Base-by-base conservation (phyloP, 805 yeast genomes). In the Metschnikowia cerradonensis region DNA sequence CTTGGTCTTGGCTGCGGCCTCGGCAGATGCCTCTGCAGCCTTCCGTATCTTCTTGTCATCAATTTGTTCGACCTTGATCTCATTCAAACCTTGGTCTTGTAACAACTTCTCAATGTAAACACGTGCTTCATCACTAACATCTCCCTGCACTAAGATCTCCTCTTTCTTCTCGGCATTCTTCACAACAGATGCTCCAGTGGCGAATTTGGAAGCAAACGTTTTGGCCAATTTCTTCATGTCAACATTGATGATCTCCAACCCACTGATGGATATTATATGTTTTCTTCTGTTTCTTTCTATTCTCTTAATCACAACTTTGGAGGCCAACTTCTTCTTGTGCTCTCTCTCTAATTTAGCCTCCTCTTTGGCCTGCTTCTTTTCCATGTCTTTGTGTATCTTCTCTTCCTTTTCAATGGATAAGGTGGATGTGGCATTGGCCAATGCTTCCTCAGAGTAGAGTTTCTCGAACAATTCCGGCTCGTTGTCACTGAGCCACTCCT, bases 111-210 rank as follows among this genome's bases (percentile, higher is more conserved):
- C 80, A 54, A 91, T 80, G 60, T 86, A 87, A 5, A 73, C 86
- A 64, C 88, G 95, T 30, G 90, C 94, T 61, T 86, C 96, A 57
- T 90, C 97, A 51, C 90, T 86, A 41, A 91, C 94, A 68, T 92
- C 98, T 61, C 98, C 98, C 72, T 91, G 97, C 52, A 91, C 86
- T 52, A 89, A 80, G 50, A 91, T 82, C 64, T 91, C 98, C 55
- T 92, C 97, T 66, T 87, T 88, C 71, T 91, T 91, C 57, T 91
- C 98, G 3, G 83, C 90, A 56, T 83, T 88, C 70, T 91, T 91
- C 3, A 90, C 84, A 13, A 91, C 96, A 20, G 94, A 83, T 30
- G 97, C 92, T 47, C 98, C 98, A 7, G 97, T 91, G 13, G 98
- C 98, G 65, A 92, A 91, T 67, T 88, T 90, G 34, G 94, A 85